These are phyloP conservation scores for Phytophthora pseudosyringae DNA, from an alignment of 352 stramenopile genomes.

Conservation along the genomic window DNA sequence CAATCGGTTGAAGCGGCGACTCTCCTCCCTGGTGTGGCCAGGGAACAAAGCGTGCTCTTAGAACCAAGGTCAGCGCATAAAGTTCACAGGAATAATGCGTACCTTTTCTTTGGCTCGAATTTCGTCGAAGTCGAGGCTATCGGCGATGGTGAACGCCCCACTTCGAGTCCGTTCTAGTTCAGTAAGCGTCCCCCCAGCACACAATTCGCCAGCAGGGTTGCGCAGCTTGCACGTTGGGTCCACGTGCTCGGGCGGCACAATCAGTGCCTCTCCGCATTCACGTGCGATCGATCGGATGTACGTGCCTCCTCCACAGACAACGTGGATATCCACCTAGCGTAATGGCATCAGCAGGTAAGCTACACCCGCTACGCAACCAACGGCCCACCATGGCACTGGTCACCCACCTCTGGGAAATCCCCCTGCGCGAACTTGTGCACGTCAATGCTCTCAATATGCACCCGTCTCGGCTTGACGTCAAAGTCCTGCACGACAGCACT, in stretches of 20 bases:
- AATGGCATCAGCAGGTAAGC: slow-evolving; percentile 8
- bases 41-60: slow-evolving; percentile 2
- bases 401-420: slow-evolving; percentile 65
- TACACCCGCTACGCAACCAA: neutral
- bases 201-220: slow-evolving; percentile 49
- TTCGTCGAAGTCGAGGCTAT: slow-evolving; percentile 66
- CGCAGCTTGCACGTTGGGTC: slow-evolving; percentile 29
- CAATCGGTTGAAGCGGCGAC: slow-evolving; percentile 59
- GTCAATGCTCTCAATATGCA: slow-evolving; percentile 71
- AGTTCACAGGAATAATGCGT: neutral
- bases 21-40: slow-evolving; percentile 37
- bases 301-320: slow-evolving; percentile 76
- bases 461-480: slow-evolving; percentile 59
- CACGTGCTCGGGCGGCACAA: slow-evolving; percentile 38
- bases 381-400: neutral
- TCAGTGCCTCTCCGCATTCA: slow-evolving; percentile 77
- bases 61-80: neutral
- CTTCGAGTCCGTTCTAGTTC: slow-evolving; percentile 68
- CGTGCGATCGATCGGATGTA: slow-evolving; percentile 90
- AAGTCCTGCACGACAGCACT: slow-evolving; percentile 44
- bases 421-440: slow-evolving; percentile 56
- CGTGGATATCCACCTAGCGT: slow-evolving; percentile 52
- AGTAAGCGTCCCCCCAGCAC: slow-evolving; percentile 69
- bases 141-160: slow-evolving; percentile 55
- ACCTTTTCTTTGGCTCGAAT: slow-evolving; percentile 54